Base-by-base conservation (phyloP, 345 rosid genomes). In the Eucalyptus virginea region DNA sequence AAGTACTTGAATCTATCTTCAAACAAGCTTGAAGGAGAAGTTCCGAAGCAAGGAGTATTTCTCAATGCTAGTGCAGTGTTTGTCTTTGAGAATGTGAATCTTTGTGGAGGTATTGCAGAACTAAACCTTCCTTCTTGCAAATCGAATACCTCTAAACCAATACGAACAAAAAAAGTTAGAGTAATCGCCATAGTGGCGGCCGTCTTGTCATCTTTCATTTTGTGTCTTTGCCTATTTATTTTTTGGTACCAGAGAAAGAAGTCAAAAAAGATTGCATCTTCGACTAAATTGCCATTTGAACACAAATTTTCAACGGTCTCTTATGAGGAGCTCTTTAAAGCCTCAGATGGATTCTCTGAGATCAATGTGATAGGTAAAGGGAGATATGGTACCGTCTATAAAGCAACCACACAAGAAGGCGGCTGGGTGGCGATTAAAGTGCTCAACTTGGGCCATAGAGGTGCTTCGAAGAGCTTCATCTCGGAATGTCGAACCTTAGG, bases 21-120 rank as follows among this genome's bases (percentile, higher is more conserved):
- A 65, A 95, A 95, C 45, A 52, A 91, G 54, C 89, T 95, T 24
- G 93, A 93, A 42, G 95, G 96, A 19, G 92, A 89, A 87, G 80
- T 93, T 32, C 97, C 94, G 4, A 10, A 6, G 37, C 44, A 81
- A 86, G 96, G 96, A 17, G 72, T 90, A 7, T 94, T 94, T 87
- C 65, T 30, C 62, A 92, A 93, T 87, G 86, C 44, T 6, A 94
- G 93, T 80, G 89, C 86, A 11, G 32, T 90, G 32, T 91, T 88
- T 1, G 24, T 95, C 32, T 11, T 15, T 1, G 94, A 93, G 32
- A 94, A 93, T 26, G 12, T 6, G 21, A n/a, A 51, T 26, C 40
- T 48, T 12, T 86, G 87, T 28, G 87, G 87, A 45, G 87, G 40
- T 26, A 44, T 86, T 45, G 23, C 2, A 5, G 24, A 30, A 48